These are phyloP conservation scores for Fusarium paranaense DNA, from an alignment of 2,329 filamentous ascomycete genomes.

Conservation along the genomic window DNA sequence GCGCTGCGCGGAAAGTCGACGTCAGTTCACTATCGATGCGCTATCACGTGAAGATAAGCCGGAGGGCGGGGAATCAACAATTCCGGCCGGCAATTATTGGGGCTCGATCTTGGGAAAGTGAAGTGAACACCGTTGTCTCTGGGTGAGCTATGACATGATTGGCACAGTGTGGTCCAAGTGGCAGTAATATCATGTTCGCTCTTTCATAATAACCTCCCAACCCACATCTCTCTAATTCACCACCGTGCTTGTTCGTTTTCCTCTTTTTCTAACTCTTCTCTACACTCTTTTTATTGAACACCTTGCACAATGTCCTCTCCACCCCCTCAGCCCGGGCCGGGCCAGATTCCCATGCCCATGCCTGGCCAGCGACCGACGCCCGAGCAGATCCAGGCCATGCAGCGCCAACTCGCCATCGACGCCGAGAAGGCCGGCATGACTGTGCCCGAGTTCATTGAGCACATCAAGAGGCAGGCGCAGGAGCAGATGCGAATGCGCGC, in stretches of 20 bases:
- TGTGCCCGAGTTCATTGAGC: slow-evolving; percentile 84
- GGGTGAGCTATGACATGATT: slow-evolving; percentile 40
- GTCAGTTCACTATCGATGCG: neutral
- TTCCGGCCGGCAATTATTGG: slow-evolving; percentile 38
- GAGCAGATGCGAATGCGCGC: slow-evolving; percentile 63
- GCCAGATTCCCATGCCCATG: slow-evolving; percentile 49
- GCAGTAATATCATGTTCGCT: slow-evolving; percentile 33
- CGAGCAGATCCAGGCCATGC: slow-evolving; percentile 87
- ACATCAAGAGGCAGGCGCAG: slow-evolving; percentile 68
- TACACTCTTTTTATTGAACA: slow-evolving; percentile 21
- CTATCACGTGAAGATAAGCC: slow-evolving; percentile 37
- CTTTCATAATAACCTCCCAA: slow-evolving; percentile 30
- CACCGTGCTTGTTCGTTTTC: slow-evolving; percentile 22
- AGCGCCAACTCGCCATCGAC: slow-evolving; percentile 83
- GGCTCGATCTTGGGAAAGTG: slow-evolving; percentile 10
- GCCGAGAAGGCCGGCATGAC: slow-evolving; percentile 87
- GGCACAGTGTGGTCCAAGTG: slow-evolving; percentile 40
- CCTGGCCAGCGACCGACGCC: slow-evolving; percentile 72
- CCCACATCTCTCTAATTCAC: slow-evolving; percentile 24
- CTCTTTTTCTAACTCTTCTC: slow-evolving; percentile 23
- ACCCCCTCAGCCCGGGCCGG: slow-evolving; percentile 44
- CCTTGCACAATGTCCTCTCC: slow-evolving; percentile 45
- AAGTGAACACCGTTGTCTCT: slow-evolving; percentile 55
- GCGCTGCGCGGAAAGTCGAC: neutral
- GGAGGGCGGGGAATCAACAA: slow-evolving; percentile 46